Evolutionary conservation across 257 asterid genomes (phyloP).

Genomic region (Nicotiana attenuata): DNA sequence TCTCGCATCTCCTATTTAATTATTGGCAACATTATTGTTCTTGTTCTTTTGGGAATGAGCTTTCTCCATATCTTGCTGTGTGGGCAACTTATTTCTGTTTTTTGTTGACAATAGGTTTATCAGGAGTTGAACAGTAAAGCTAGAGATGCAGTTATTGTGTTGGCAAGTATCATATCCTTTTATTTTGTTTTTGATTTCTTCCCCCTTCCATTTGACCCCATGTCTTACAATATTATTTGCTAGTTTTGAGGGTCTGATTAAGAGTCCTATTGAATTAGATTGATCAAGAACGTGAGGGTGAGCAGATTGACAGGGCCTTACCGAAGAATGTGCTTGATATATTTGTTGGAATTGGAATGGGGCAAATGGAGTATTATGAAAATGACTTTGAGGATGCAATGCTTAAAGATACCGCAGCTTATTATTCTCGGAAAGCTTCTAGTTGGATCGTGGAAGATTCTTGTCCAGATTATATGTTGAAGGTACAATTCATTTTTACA

Average conservation of each 20-base stretch:
- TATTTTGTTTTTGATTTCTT: not conserved
- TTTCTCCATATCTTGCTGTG: not conserved
- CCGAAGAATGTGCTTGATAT: slow-evolving; percentile 43
- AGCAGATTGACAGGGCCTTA: slow-evolving; percentile 39
- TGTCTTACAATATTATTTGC: not conserved
- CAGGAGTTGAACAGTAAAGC: slow-evolving; percentile 35
- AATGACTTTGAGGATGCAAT: slow-evolving; percentile 39
- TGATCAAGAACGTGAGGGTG: slow-evolving; percentile 41
- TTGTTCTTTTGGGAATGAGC: not conserved
- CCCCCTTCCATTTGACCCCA: not conserved
- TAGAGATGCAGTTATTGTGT: slow-evolving; percentile 39
- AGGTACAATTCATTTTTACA: slow-evolving; percentile 24
- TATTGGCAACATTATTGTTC: not conserved
- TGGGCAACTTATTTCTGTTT: not conserved
- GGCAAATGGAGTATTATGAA: slow-evolving; percentile 28
- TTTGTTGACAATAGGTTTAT: slow-evolving; percentile 32
- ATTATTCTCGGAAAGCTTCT: slow-evolving; percentile 56
- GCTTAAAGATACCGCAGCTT: slow-evolving; percentile 38
- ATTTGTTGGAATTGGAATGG: slow-evolving; percentile 44
- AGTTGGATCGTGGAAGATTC: slow-evolving; percentile 52
- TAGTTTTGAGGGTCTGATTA: not conserved
- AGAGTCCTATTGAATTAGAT: slow-evolving; percentile 23
- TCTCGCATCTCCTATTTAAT: slow-evolving; percentile 6
- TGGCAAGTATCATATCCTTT: slow-evolving; percentile 24
- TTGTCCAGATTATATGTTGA: slow-evolving; percentile 57